Evolutionary conservation across 192 early-diverging fungal genomes (phyloP).

Genomic region (Coemansia sp.): DNA sequence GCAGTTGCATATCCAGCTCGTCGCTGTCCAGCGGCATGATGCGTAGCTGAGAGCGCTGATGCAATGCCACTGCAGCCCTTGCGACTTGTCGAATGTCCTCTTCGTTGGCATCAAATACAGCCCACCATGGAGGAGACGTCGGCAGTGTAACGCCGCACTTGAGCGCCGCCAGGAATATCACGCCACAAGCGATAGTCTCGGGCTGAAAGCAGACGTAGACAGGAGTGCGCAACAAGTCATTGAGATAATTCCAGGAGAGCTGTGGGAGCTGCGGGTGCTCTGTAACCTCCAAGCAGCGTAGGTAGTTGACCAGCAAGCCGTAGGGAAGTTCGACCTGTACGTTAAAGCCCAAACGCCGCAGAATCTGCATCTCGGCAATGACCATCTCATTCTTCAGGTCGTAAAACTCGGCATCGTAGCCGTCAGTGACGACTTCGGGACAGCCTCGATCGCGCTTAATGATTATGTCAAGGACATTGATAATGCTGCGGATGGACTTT

Average conservation of each 20-base stretch:
- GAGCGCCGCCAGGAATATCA: constrained; percentile 77
- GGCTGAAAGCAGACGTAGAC: constrained; percentile 51
- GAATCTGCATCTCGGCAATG: constrained; percentile 82
- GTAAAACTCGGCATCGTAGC: constrained; percentile 62
- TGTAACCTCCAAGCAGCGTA: constrained; percentile 74
- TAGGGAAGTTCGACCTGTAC: constrained; percentile 97
- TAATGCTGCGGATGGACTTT: constrained; percentile 72
- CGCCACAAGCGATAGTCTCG: constrained; percentile 76
- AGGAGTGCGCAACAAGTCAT: constrained; percentile 69
- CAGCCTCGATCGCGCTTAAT: constrained; percentile 56
- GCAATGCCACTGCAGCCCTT: constrained; percentile 60
- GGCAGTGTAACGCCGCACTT: constrained; percentile 67
- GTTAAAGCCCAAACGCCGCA: constrained; percentile 87
- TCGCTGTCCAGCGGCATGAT: constrained; percentile 56
- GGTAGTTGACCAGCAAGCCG: constrained; percentile 89
- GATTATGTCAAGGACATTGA: constrained; percentile 76
- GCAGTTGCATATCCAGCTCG: constrained; percentile 53
- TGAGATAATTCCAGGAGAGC: constrained; percentile 90
- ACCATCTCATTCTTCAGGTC: constrained; percentile 79
- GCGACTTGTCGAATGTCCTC: constrained; percentile 65
- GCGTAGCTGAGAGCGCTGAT: constrained; percentile 51
- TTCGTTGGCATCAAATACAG: constrained; percentile 70
- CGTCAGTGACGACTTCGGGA: constrained; percentile 55
- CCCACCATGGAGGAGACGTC: constrained; percentile 78
- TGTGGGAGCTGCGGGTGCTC: constrained; percentile 76